Evolutionary conservation across 257 asterid species (phyloP).

Genomic region (Solanum habrochaites): DNA sequence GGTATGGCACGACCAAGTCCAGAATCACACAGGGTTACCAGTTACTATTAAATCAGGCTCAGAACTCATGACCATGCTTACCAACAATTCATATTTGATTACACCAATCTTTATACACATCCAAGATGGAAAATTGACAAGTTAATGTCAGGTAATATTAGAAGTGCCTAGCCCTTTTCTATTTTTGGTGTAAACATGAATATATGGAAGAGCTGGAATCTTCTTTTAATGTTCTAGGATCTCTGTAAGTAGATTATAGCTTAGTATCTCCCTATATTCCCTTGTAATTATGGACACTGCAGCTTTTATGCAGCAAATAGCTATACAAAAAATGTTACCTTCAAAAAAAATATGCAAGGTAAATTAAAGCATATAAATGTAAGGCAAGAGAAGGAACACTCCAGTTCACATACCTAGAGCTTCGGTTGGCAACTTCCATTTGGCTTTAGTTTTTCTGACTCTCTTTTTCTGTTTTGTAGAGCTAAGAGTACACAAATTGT

Average conservation of each 20-base stretch:
- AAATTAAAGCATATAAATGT: neutral
- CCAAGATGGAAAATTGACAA: neutral
- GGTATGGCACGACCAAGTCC: neutral
- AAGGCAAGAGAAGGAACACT: neutral
- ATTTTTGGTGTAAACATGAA: neutral
- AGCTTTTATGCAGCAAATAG: neutral
- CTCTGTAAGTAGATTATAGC: neutral
- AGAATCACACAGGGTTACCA: neutral
- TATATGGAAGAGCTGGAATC: neutral
- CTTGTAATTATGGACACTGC: neutral
- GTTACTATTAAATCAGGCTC: neutral
- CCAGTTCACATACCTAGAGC: constrained; percentile 33
- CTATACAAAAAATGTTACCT: neutral
- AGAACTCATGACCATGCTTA: neutral
- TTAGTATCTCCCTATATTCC: neutral
- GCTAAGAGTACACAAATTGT: constrained; percentile 3
- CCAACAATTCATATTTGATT: neutral
- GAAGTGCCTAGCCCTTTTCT: neutral
- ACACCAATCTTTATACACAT: neutral
- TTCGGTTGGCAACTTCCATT: constrained; percentile 15
- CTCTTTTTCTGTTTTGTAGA: constrained; percentile 34
- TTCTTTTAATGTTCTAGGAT: neutral
- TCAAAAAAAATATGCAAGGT: neutral
- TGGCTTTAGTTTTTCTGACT: constrained; percentile 26
- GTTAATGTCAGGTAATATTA: neutral